These are phyloP conservation scores for Podaxis sp. DNA, from an alignment of 768 basidiomycete species.

Conservation along the genomic window DNA sequence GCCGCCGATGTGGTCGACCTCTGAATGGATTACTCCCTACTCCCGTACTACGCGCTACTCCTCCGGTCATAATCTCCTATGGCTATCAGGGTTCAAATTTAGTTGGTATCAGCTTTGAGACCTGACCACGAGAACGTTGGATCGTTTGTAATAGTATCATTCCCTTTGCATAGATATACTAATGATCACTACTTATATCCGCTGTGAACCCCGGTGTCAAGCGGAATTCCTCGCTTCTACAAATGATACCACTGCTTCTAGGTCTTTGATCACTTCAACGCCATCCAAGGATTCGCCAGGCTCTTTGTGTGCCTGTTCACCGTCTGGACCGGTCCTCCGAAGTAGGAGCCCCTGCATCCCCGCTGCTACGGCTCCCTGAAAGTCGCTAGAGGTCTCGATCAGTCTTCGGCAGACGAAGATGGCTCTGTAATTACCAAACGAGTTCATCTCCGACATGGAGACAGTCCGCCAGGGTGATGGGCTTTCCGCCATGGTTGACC, in stretches of 20 bases:
- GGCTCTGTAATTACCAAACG: constrained; percentile 43
- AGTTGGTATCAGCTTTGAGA: background rate
- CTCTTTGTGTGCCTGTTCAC: constrained; percentile 43
- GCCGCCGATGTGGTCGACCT: constrained; percentile 24
- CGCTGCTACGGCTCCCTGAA: constrained; percentile 52
- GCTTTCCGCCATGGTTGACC: constrained; percentile 16
- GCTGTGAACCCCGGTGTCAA: background rate
- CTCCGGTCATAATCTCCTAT: background rate
- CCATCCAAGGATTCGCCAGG: constrained; percentile 35
- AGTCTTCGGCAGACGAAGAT: background rate
- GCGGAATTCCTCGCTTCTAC: constrained; percentile 9
- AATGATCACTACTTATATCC: background rate
- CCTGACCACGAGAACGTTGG: background rate
- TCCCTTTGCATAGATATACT: background rate
- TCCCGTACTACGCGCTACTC: constrained; percentile 15
- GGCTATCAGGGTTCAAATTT: background rate
- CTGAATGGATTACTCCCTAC: constrained; percentile 18
- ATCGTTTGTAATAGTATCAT: constrained; percentile 1
- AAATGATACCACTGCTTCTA: constrained; percentile 24
- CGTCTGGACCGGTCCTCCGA: constrained; percentile 46
- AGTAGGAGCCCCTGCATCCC: constrained; percentile 61
- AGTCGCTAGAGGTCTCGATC: constrained; percentile 49
- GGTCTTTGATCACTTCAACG: constrained; percentile 34
- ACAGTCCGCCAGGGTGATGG: constrained; percentile 39
- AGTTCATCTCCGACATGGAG: constrained; percentile 81